A percentile compares a stretch with the other conserved stretches of the same genome.
Conservation (phyloP, 73 alveolate species). For the Loxodes magnus region DNA sequence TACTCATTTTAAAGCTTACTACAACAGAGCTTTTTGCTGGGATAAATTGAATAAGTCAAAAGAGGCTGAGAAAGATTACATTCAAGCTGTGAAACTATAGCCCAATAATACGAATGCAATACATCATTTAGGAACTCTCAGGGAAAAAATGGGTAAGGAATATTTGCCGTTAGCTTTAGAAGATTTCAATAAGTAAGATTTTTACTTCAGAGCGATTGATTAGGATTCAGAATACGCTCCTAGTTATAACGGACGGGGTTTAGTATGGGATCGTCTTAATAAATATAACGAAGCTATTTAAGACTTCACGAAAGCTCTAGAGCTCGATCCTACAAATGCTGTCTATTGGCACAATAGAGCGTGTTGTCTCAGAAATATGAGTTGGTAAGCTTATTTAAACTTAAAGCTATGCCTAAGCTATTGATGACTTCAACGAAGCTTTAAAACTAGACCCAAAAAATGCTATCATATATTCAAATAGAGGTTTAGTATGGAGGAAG, state of each 20-base stretch:
- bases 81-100: constrained; percentile 37
- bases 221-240: constrained; percentile 83
- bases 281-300: constrained; percentile 88
- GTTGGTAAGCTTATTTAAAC: no score
- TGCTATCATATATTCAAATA: constrained; percentile 82
- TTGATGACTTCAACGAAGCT: constrained; percentile 88
- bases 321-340: constrained; percentile 76
- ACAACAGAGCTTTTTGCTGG: constrained; percentile 94
- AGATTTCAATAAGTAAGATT: constrained; percentile 54
- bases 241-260: constrained; percentile 92
- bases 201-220: constrained; percentile 43
- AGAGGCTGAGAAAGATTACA: constrained; percentile 90
- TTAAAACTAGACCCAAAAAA: constrained; percentile 76
- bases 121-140: constrained; percentile 86
- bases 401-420: constrained; percentile 62
- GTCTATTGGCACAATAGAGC: constrained; percentile 97
- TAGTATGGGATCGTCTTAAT: constrained; percentile 83
- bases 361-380: constrained; percentile 88
- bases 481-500: constrained; percentile 90
- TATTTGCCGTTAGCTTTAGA: constrained; percentile 77
- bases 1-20: constrained; percentile 84
- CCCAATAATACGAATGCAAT: constrained; percentile 76
- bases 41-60: constrained; percentile 82
- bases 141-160: constrained; percentile 83
- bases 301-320: constrained; percentile 82